phyloP scores from a whole-genome alignment of 2,329 filamentous ascomycete genomes.

The Cladosporium velox region DNA sequence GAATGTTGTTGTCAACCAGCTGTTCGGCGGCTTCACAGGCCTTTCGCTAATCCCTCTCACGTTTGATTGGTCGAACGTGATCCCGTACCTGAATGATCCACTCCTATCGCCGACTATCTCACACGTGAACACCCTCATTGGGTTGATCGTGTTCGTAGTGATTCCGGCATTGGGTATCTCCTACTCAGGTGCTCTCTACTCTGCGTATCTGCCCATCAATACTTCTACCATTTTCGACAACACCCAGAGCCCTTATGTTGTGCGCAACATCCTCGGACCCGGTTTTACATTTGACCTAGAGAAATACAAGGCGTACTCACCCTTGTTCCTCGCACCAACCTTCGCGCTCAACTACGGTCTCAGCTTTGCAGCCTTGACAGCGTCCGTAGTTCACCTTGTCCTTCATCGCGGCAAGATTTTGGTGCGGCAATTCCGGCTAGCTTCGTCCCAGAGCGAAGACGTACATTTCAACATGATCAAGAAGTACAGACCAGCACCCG shows the following conservation, averaged over 20 bases:
- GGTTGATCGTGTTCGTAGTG: constrained; percentile 71
- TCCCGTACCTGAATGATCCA: constrained; percentile 24
- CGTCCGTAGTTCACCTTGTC: constrained; percentile 75
- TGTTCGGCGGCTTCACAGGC: constrained; percentile 84
- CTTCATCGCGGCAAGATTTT: constrained; percentile 73
- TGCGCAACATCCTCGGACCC: constrained; percentile 73
- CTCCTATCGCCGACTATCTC: constrained; percentile 71
- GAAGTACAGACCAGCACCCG: constrained; percentile 76
- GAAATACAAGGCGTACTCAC: constrained; percentile 78
- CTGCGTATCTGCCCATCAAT: constrained; percentile 82
- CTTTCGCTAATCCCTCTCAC: constrained; percentile 81
- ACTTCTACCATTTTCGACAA: constrained; percentile 86
- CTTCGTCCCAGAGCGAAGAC: constrained; percentile 70
- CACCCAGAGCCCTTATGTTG: constrained; percentile 75
- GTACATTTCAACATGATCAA: constrained; percentile 83
- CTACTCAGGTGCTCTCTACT: constrained; percentile 77
- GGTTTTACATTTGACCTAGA: constrained; percentile 77
- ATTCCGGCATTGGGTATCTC: constrained; percentile 66
- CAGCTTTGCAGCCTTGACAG: constrained; percentile 80
- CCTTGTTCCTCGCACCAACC: constrained; percentile 82
- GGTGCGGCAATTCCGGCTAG: neutral
- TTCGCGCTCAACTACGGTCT: constrained; percentile 85
- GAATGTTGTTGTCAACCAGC: constrained; percentile 77
- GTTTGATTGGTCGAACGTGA: constrained; percentile 78
- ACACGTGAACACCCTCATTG: constrained; percentile 55